Conservation (phyloP, 2,329 filamentous ascomycete genomes). For the Cercospora zeina region DNA sequence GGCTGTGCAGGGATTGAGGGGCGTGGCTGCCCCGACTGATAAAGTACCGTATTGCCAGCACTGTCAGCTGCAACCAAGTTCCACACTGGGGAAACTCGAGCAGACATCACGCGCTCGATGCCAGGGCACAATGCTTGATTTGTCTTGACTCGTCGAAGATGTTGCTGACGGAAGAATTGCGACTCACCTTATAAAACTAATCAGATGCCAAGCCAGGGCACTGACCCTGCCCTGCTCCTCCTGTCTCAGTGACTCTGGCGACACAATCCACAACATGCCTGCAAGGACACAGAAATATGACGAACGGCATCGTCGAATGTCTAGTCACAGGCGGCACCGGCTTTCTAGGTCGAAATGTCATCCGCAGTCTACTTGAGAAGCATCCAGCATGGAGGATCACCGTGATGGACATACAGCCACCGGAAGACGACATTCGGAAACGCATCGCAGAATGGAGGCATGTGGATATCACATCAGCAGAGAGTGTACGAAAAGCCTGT, state of each 20-base stretch:
- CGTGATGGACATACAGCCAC: constrained; percentile 45
- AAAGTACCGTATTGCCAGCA: background rate
- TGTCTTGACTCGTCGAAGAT: background rate
- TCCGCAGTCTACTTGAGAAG: constrained; percentile 43
- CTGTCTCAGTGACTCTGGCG: background rate
- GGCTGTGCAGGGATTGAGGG: background rate
- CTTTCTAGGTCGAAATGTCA: constrained; percentile 48
- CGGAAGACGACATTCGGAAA: constrained; percentile 21
- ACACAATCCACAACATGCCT: background rate
- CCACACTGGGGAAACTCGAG: background rate
- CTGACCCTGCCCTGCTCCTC: background rate
- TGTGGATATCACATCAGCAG: constrained; percentile 44
- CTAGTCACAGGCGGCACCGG: constrained; percentile 53
- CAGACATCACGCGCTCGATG: background rate
- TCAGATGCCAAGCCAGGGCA: background rate
- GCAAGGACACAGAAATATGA: constrained; percentile 29
- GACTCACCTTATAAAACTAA: background rate
- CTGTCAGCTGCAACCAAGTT: background rate
- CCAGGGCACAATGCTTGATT: background rate
- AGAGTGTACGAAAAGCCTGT: constrained; percentile 52
- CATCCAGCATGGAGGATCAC: constrained; percentile 45
- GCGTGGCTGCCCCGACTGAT: background rate
- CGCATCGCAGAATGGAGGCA: constrained; percentile 40
- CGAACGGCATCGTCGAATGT: constrained; percentile 34
- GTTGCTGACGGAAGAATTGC: background rate